These are phyloP conservation scores for Trypanosomatidae sp. DNA, from an alignment of 208 protist species.

Conservation along the genomic window DNA sequence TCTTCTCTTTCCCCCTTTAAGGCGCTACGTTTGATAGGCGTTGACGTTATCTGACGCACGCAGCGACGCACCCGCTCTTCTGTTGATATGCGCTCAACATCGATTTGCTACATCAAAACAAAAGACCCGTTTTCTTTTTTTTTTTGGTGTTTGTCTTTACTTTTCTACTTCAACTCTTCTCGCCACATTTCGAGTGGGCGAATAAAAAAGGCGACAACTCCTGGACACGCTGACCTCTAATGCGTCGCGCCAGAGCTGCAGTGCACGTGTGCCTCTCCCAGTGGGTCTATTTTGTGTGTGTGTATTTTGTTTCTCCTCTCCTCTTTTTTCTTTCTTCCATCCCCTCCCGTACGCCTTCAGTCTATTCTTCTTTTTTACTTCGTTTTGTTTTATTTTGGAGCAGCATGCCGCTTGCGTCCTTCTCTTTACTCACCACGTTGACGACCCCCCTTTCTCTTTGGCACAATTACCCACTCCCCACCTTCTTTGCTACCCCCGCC, in stretches of 20 bases:
- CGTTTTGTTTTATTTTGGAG: background rate
- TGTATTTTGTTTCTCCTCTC: background rate
- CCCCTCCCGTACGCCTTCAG: background rate
- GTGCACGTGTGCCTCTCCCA: background rate
- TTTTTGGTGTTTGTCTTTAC: background rate
- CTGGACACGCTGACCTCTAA: no score
- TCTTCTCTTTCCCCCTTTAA: no score
- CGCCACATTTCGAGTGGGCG: no score
- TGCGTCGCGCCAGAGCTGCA: no score
- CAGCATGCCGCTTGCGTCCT: background rate
- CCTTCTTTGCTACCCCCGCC: background rate
- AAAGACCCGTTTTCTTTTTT: background rate
- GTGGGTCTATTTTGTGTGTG: background rate
- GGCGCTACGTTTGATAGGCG: no score
- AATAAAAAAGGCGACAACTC: no score
- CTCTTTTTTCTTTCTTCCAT: background rate
- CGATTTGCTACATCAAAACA: no score
- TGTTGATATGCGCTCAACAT: background rate
- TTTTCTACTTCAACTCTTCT: background rate
- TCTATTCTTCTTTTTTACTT: background rate
- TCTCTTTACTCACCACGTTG: no score
- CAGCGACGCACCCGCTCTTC: background rate
- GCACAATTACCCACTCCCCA: background rate
- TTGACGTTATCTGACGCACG: no score
- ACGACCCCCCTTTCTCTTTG: background rate